Percentiles rank a stretch among this genome's conserved stretches.
Evolutionary conservation across 176 grass and related monocot species (phyloP).

Genomic region (Thinopyrum elongatum): DNA sequence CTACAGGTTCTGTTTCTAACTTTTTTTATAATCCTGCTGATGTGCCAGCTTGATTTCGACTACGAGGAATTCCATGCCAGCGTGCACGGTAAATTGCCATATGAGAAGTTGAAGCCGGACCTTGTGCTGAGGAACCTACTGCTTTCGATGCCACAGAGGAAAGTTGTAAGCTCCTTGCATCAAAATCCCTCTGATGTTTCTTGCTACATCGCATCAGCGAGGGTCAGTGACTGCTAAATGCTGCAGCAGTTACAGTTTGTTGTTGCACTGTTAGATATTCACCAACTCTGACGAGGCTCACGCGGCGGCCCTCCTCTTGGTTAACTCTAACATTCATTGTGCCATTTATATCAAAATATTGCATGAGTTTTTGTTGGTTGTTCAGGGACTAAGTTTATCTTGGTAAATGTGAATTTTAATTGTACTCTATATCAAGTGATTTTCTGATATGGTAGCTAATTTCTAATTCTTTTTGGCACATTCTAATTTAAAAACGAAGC

Average conservation of each 20-base stretch:
- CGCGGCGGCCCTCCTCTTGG: slow-evolving; percentile 43
- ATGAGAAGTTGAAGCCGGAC: slow-evolving; percentile 73
- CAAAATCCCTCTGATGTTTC: not conserved
- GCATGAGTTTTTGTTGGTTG: too few relatives aligned
- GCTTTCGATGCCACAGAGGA: slow-evolving; percentile 81
- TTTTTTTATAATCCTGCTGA: not conserved
- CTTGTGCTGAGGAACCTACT: slow-evolving; percentile 72
- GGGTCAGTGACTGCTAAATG: not conserved
- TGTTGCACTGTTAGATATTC: slow-evolving; percentile 54
- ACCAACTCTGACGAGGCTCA: slow-evolving; percentile 86
- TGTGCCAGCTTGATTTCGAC: slow-evolving; percentile 53
- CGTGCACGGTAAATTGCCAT: slow-evolving; percentile 69
- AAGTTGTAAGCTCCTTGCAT: slow-evolving; percentile 51
- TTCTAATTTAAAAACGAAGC: too few relatives aligned
- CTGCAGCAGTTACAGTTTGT: not conserved
- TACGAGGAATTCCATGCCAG: slow-evolving; percentile 80
- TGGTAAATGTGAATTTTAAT: too few relatives aligned
- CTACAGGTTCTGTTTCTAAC: not conserved
- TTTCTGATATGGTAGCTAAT: too few relatives aligned
- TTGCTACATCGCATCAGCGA: not conserved
- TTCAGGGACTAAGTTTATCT: too few relatives aligned
- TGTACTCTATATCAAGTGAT: too few relatives aligned
- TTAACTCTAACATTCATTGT: too few relatives aligned
- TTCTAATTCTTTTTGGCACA: too few relatives aligned
- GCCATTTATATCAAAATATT: too few relatives aligned